phyloP scores from a whole-genome alignment of 176 grass and related monocot genomes.

The Musa acuminata region DNA sequence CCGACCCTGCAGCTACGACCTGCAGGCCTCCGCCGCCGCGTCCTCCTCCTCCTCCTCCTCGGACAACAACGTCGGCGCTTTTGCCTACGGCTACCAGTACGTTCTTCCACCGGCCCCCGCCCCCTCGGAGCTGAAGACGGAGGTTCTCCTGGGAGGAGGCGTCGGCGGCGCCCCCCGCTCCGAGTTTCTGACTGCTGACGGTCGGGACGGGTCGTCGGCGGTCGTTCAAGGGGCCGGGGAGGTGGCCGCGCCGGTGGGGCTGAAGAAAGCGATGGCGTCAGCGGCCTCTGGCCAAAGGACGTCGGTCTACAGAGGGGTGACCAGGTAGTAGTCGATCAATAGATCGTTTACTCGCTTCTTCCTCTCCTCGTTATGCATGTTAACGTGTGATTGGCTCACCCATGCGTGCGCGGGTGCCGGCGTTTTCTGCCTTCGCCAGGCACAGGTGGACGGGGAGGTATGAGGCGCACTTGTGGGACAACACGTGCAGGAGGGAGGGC shows the following conservation, averaged over 20 bases:
- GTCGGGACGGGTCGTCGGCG: background rate
- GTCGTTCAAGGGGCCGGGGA: background rate
- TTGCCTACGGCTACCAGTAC: background rate
- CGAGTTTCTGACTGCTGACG: background rate
- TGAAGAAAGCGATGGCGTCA: background rate
- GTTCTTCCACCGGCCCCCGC: background rate
- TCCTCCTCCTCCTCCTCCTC: too few relatives aligned
- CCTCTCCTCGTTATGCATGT: background rate
- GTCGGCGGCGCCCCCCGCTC: background rate
- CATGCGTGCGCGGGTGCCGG: background rate
- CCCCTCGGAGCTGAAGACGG: background rate
- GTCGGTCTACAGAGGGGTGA: slow-evolving; percentile 1
- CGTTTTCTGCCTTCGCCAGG: background rate
- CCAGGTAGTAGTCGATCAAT: background rate
- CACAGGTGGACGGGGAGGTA: slow-evolving; percentile 17
- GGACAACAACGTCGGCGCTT: background rate
- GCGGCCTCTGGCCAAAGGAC: background rate
- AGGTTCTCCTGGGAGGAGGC: background rate
- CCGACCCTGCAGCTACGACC: background rate
- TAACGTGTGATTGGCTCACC: background rate
- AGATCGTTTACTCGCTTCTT: too few relatives aligned
- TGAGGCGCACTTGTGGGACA: slow-evolving; percentile 18
- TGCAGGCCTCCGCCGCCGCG: background rate
- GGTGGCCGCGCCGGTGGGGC: too few relatives aligned
- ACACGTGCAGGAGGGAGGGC: slow-evolving; percentile 15